Base-by-base conservation (phyloP, 2,329 filamentous ascomycete genomes). In the Xylariomycetidae sp. region DNA sequence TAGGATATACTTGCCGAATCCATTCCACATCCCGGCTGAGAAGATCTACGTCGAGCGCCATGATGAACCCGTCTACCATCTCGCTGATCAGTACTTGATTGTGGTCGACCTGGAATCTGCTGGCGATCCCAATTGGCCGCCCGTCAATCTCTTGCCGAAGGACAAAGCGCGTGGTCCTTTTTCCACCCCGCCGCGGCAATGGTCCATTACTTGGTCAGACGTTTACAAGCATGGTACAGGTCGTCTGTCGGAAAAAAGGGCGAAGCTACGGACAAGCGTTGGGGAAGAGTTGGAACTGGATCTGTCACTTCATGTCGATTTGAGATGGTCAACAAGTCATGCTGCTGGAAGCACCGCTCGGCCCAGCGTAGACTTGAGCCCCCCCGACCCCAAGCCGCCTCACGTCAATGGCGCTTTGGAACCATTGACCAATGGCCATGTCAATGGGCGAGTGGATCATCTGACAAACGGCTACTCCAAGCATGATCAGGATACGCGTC, bases 51-150 rank as follows among this genome's bases (percentile, higher is more conserved):
- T 77, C 32, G 63, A 70, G 41, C 59, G 67, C 27, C 60, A 62
- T 30, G 68, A 73, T 30, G 65, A 70, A 16, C 54, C 57, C 19
- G 58, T 62, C 5, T 69, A 70, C 44, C 66, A 65, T 38, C 54
- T 75, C 25, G 69, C 66, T 18, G 63, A 72, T 31, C 56, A 58
- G 15, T 79, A 78, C 50, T 58, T 64, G 37, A 50, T 78, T 11
- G 56, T 62, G 14, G 56, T 77, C 25, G 72, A 78, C 46, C 54
- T 79, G 12, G 70, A 73, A 46, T 67, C 72, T 7, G 65, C 65
- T 5, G 65, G 65, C 27, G 63, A 66, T 34, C 56, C 59, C 9
- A 58, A 58, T 23, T 79, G 74, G 74, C 74, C 74, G 4, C 74
- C 74, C 0, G 49, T 67, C 11, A 63, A 69, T 16, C 45, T 69